Percentiles rank a stretch among this genome's conserved stretches.
phyloP scores from a whole-genome alignment of 306 rosid species.

The Inga leiocalycina region DNA sequence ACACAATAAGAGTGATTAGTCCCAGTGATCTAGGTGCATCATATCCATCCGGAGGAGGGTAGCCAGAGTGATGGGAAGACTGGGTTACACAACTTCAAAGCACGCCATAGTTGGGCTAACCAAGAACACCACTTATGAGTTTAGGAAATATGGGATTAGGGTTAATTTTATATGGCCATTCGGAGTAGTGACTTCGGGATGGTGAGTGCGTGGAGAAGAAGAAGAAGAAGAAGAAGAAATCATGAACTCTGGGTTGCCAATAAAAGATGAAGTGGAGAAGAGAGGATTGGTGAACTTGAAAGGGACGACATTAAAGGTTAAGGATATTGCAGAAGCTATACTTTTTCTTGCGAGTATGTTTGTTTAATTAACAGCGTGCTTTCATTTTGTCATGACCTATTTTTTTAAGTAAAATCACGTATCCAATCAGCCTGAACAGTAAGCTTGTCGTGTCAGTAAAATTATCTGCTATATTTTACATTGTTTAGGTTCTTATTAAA shows the following conservation, averaged over 20 bases:
- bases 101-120: conserved; percentile 91
- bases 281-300: conserved; percentile 71
- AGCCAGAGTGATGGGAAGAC: conserved; percentile 76
- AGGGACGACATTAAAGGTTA: conserved; percentile 66
- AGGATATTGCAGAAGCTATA: conserved; percentile 91
- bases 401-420: too few species aligned
- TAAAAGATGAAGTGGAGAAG: conserved; percentile 61
- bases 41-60: conserved; percentile 79
- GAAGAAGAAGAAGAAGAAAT: conserved; percentile 24
- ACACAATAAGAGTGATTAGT: conserved; percentile 83
- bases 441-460: too few species aligned
- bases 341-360: conserved; percentile 73
- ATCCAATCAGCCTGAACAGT: too few species aligned
- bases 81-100: conserved; percentile 91
- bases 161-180: conserved; percentile 89
- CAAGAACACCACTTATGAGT: conserved; percentile 76
- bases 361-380: too few species aligned
- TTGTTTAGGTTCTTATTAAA: too few species aligned
- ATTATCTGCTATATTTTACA: too few species aligned
- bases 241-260: conserved; percentile 51
- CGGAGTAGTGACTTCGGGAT: conserved; percentile 92
- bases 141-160: conserved; percentile 73
- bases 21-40: conserved; percentile 61
- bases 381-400: too few species aligned
- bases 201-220: conserved; percentile 67